Evolutionary conservation across 352 stramenopile species (phyloP), one percentile per base, ranked within the genome.

Genomic region (Pythium rhizo-oryzae): DNA sequence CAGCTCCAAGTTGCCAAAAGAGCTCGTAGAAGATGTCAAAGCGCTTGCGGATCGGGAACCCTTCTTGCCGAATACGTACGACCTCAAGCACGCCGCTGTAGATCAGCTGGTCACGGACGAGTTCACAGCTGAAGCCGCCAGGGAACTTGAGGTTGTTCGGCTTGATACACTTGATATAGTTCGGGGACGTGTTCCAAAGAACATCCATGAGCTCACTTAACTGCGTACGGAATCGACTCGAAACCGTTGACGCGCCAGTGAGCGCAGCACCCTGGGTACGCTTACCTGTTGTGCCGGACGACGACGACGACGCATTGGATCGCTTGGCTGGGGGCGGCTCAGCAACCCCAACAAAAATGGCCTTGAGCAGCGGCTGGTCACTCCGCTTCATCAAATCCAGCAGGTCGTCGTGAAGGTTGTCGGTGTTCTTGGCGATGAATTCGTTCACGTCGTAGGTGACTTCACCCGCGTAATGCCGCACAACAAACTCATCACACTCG

Each of bases 81-180:
- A 97, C 94, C 64, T 97, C 92, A 13, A 98, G 77, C 2, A 98
- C 93, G 43, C 94, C 93, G 37, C 90, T 96, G 78, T 97, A 98
- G 6, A 92, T 72, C 2, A 98, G 79, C 59, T 98, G 93, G 35
- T 98, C 92, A 19, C 94, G 82, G 15, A 97, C 91, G 11, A 94
- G 70, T 28, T 96, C 74, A 37, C 90, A 90, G 66, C 96, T 94
- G 62, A 98, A 97, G 13, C 89, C 76, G 41, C 93, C 84, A 0
- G 92, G 81, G 49, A 97, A 94, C 69, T 98, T 98, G 19, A 96
- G 67, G 54, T 92, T 97, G 79, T 98, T 98, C 7, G 94, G 94
- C 77, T 98, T 98, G 74, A 98, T 97, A 63, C 93, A 98, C 68
- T 97, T 95, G 70, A 98, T 94, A 69, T 98, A 98, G 43, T 94